Percentiles rank a stretch among this genome's conserved stretches.
These are phyloP conservation scores for Spergularia azorica DNA, from an alignment of 179 eudicot species.

Conservation along the genomic window DNA sequence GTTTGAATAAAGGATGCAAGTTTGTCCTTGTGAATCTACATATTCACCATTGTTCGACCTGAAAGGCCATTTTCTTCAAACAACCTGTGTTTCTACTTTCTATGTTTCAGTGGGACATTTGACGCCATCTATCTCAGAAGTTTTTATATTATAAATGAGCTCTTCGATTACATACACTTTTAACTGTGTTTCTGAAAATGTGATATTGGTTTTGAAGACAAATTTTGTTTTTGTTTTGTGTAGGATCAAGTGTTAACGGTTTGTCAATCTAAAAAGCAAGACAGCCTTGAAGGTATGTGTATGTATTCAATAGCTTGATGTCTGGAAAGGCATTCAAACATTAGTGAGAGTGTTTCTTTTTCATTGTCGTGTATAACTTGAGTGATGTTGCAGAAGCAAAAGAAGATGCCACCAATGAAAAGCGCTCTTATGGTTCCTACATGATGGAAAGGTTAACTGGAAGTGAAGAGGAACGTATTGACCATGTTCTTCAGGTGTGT, in stretches of 20 bases:
- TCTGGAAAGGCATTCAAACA: not conserved
- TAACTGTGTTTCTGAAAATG: not conserved
- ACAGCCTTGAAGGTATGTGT: conserved; percentile 55
- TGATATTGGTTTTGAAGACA: not conserved
- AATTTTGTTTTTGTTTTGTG: conserved; percentile 11
- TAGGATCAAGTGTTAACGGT: conserved; percentile 83
- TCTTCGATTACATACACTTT: not conserved
- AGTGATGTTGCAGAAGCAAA: conserved; percentile 48
- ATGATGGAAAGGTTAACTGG: conserved; percentile 94
- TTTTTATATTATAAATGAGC: not conserved
- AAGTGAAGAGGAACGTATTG: conserved; percentile 74
- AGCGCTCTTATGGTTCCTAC: conserved; percentile 76
- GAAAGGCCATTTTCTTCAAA: not conserved
- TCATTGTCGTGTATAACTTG: conserved; percentile 4
- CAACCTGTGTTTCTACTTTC: not conserved
- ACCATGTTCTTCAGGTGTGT: conserved; percentile 91
- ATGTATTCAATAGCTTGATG: conserved; percentile 2
- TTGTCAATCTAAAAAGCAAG: conserved; percentile 70
- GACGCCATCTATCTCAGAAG: not conserved
- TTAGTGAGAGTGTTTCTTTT: not conserved
- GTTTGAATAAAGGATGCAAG: not conserved
- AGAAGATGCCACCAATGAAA: conserved; percentile 50
- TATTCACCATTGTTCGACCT: not conserved
- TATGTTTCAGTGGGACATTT: not conserved
- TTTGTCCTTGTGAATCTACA: conserved; percentile 8